A percentile compares a stretch with the other conserved stretches of the same genome.
Conservation (phyloP, 805 yeast genomes). For the Metschnikowia amazonensis region DNA sequence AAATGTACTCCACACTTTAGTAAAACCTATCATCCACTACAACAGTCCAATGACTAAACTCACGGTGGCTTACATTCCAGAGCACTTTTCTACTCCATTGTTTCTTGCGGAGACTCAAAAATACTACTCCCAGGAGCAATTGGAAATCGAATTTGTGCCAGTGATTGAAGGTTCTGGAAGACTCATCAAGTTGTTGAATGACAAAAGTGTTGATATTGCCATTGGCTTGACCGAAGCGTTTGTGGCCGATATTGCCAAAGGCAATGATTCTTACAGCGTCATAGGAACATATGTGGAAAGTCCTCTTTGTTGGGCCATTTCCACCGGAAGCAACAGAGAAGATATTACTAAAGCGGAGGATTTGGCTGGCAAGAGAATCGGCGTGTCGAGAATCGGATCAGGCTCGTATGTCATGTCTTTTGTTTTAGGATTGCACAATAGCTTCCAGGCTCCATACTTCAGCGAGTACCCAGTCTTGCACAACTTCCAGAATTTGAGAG, state of each 20-base stretch:
- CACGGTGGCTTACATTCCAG: conserved; percentile 82
- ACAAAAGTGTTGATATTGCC: conserved; percentile 67
- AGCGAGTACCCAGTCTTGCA: conserved; percentile 54
- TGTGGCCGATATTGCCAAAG: conserved; percentile 75
- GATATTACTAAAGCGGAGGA: conserved; percentile 52
- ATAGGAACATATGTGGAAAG: conserved; percentile 82
- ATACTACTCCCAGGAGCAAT: conserved; percentile 45
- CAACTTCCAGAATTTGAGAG: conserved; percentile 73
- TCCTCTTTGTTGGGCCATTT: conserved; percentile 87
- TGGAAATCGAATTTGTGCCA: conserved; percentile 60
- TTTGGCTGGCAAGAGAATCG: conserved; percentile 60
- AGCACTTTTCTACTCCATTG: conserved; percentile 87
- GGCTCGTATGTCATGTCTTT: conserved; percentile 91
- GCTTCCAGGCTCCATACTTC: conserved; percentile 51
- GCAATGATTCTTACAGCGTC: conserved; percentile 58
- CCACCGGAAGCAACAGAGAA: conserved; percentile 63
- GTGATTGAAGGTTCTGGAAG: conserved; percentile 89
- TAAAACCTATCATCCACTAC: neutral
- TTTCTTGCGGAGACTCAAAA: conserved; percentile 64
- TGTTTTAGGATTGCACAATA: conserved; percentile 64
- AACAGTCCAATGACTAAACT: conserved; percentile 10
- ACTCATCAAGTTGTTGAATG: conserved; percentile 67
- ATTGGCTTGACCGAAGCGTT: conserved; percentile 91
- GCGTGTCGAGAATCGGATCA: conserved; percentile 83
- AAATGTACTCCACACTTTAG: neutral